These are phyloP conservation scores for Ramaria rubella DNA, from an alignment of 768 basidiomycete species.

Conservation along the genomic window DNA sequence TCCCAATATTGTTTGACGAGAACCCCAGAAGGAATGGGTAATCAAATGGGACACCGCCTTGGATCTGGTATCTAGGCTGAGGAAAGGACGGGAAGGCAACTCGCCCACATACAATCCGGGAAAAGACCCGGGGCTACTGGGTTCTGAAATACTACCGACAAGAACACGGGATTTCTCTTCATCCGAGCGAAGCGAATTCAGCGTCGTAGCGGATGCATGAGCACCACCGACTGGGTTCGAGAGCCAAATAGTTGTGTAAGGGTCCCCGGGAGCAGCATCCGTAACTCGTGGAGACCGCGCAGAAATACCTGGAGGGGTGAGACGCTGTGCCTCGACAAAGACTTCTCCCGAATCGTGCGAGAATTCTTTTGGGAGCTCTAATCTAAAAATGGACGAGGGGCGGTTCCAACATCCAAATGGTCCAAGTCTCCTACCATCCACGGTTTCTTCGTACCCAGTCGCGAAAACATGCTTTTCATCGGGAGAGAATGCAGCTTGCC, in stretches of 20 bases:
- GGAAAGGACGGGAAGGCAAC: constrained; percentile 37
- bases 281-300: constrained; percentile 54
- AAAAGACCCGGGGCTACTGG: constrained; percentile 34
- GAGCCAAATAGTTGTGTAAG: constrained; percentile 42
- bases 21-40: constrained; percentile 48
- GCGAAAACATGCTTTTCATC: constrained; percentile 40
- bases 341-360: constrained; percentile 5
- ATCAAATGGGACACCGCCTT: constrained; percentile 27
- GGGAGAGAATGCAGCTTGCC: constrained; percentile 48
- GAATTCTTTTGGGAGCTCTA: constrained; percentile 24
- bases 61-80: constrained; percentile 16
- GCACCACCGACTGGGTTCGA: constrained; percentile 50
- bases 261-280: constrained; percentile 16
- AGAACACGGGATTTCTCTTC: constrained; percentile 21
- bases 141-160: constrained; percentile 38
- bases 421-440: constrained; percentile 54
- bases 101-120: constrained; percentile 58
- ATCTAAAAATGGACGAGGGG: constrained; percentile 48
- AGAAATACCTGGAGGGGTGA: constrained; percentile 39
- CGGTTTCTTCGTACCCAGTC: constrained; percentile 54
- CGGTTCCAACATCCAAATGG: constrained; percentile 56
- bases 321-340: constrained; percentile 18
- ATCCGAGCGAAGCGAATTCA: constrained; percentile 39
- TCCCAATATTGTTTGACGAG: constrained; percentile 43
- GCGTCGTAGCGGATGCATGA: constrained; percentile 47